These are phyloP conservation scores for Epichloe sylvatica DNA, from an alignment of 2,329 filamentous ascomycete genomes.

Conservation along the genomic window DNA sequence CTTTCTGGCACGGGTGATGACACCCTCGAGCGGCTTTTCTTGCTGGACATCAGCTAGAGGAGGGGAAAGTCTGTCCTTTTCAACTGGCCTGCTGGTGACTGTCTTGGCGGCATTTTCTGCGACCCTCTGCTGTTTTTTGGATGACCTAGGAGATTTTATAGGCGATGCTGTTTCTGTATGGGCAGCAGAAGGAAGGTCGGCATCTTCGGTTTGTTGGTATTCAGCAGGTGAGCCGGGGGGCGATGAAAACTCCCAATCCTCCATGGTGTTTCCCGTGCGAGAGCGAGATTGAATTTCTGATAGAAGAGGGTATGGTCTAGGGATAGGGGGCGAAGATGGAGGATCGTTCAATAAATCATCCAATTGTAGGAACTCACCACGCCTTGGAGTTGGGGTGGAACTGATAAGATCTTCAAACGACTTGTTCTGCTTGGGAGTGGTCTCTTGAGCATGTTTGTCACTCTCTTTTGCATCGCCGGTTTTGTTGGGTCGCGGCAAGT, in stretches of 20 bases:
- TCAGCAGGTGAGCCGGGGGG: constrained; percentile 38
- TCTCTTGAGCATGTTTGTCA: constrained; percentile 20
- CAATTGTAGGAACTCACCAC: constrained; percentile 36
- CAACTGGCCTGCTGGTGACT: background rate
- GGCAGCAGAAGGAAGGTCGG: constrained; percentile 7
- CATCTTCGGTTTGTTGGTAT: constrained; percentile 14
- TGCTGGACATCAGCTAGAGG: background rate
- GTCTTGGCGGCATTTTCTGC: background rate
- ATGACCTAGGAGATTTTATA: constrained; percentile 8
- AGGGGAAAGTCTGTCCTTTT: background rate
- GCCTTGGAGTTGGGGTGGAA: constrained; percentile 47
- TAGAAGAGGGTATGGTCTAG: constrained; percentile 36
- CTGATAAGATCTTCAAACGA: constrained; percentile 39
- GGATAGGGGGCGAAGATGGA: constrained; percentile 45
- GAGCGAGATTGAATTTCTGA: constrained; percentile 39
- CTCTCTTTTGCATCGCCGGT: constrained; percentile 5
- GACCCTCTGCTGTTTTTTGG: constrained; percentile 5
- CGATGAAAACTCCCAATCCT: constrained; percentile 43
- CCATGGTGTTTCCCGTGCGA: constrained; percentile 17
- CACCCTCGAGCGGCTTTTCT: background rate
- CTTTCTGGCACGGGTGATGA: constrained; percentile 2
- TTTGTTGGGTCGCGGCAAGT: constrained; percentile 7
- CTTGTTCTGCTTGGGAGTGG: constrained; percentile 30
- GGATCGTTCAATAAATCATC: constrained; percentile 38
- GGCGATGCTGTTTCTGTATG: constrained; percentile 6